phyloP scores from a whole-genome alignment of 805 yeast species.

The Saccharomyces cerevisiae region DNA sequence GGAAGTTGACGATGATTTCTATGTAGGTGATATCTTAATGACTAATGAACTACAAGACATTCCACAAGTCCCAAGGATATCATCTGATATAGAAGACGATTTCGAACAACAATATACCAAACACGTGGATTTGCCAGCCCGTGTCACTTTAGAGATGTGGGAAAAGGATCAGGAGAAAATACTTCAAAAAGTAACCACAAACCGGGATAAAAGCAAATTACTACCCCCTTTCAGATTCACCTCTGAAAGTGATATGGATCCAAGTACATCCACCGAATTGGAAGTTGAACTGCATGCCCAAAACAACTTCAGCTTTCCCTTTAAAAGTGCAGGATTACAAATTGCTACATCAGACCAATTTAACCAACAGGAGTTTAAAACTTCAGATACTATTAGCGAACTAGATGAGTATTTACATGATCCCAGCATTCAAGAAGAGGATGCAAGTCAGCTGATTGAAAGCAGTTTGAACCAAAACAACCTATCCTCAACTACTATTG shows the following conservation, averaged over 20 bases:
- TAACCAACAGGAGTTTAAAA: background rate
- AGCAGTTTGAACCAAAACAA: slow-evolving; percentile 21
- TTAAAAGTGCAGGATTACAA: slow-evolving; percentile 1
- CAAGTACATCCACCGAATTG: background rate
- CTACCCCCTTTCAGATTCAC: slow-evolving; percentile 11
- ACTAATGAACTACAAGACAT: slow-evolving; percentile 16
- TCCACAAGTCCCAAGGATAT: slow-evolving; percentile 12
- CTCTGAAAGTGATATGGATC: background rate
- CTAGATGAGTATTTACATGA: slow-evolving; percentile 23
- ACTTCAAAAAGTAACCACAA: slow-evolving; percentile 10
- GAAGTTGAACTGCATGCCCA: slow-evolving; percentile 5
- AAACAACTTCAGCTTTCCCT: slow-evolving; percentile 17
- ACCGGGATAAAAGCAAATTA: slow-evolving; percentile 9
- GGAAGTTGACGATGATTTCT: background rate
- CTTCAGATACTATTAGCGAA: slow-evolving; percentile 22
- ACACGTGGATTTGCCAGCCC: slow-evolving; percentile 11
- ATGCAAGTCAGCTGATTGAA: slow-evolving; percentile 15
- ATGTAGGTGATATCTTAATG: slow-evolving; percentile 5
- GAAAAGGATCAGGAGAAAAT: slow-evolving; percentile 12
- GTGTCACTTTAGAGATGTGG: slow-evolving; percentile 22
- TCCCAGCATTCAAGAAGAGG: slow-evolving; percentile 6
- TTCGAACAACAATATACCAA: background rate
- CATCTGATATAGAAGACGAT: slow-evolving; percentile 1
- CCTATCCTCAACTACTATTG: slow-evolving; percentile 11
- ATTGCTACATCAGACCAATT: background rate